Percentiles rank a stretch among this genome's conserved stretches.
Evolutionary conservation across 495 filamentous ascomycete genomes (phyloP).

Genomic region (Cercophora newfieldiana): DNA sequence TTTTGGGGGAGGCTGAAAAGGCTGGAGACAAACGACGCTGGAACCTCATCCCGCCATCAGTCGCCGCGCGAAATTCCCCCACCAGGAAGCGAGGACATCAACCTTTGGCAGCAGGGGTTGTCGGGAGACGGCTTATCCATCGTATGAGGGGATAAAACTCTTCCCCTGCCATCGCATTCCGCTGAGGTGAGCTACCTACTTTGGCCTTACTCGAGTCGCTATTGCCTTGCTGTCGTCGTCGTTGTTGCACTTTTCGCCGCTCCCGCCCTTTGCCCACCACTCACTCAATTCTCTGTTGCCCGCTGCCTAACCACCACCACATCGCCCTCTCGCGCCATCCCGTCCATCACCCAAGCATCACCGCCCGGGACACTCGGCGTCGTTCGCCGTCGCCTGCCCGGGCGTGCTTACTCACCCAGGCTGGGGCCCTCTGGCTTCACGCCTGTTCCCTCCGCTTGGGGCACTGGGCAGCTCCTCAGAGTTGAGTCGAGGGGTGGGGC

Average conservation of each 20-base stretch:
- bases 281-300: too few species aligned
- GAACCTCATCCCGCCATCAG: constrained; percentile 6
- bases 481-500: constrained; percentile 14
- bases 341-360: not conserved
- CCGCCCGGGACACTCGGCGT: not conserved
- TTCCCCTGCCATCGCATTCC: constrained; percentile 1
- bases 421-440: too few species aligned
- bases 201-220: constrained; percentile 5
- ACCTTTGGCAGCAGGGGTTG: constrained; percentile 2
- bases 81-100: not conserved
- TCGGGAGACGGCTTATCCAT: not conserved
- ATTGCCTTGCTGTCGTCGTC: not conserved
- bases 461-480: not conserved
- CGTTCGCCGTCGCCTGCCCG: not conserved
- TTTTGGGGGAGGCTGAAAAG: constrained; percentile 1
- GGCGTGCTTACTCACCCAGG: not conserved
- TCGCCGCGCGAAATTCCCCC: not conserved
- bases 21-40: not conserved
- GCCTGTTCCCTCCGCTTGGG: not conserved
- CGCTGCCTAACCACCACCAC: not conserved
- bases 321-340: not conserved
- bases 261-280: not conserved
- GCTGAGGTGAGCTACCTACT: constrained; percentile 9
- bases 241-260: not conserved
- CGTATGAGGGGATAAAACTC: constrained; percentile 2